phyloP scores from a whole-genome alignment of 805 yeast genomes.

The Starmerella apicola region DNA sequence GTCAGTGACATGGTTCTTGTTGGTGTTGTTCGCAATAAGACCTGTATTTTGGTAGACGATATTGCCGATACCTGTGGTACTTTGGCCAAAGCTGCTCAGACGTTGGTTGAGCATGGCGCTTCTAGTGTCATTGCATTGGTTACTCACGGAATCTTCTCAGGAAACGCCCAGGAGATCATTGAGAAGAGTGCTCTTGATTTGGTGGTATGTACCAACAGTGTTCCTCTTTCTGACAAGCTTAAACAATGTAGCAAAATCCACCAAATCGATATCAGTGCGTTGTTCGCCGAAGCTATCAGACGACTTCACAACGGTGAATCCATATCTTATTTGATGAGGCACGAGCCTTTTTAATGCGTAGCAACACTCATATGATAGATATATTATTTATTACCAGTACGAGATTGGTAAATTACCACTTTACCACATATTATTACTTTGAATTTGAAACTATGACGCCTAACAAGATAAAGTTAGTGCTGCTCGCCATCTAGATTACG shows the following conservation, averaged over 20 bases:
- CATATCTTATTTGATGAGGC: slow-evolving; percentile 71
- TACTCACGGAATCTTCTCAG: slow-evolving; percentile 89
- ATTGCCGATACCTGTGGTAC: slow-evolving; percentile 99
- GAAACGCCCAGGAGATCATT: slow-evolving; percentile 64
- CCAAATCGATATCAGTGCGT: slow-evolving; percentile 72
- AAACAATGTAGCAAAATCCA: slow-evolving; percentile 55
- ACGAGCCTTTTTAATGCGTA: slow-evolving; percentile 42
- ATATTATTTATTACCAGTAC: too few relatives aligned
- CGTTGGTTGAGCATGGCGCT: slow-evolving; percentile 70
- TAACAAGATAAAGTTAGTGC: too few relatives aligned
- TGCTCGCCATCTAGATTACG: too few relatives aligned
- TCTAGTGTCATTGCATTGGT: slow-evolving; percentile 80
- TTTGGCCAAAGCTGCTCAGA: slow-evolving; percentile 84
- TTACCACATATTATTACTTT: too few relatives aligned
- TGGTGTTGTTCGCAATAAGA: slow-evolving; percentile 78
- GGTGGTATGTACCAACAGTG: slow-evolving; percentile 86
- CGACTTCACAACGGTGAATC: slow-evolving; percentile 95
- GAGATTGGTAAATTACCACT: too few relatives aligned
- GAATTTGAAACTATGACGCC: too few relatives aligned
- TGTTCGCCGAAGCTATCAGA: slow-evolving; percentile 86
- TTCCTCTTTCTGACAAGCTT: slow-evolving; percentile 62
- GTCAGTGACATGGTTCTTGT: slow-evolving; percentile 90
- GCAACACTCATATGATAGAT: too few relatives aligned
- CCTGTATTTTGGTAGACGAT: slow-evolving; percentile 82
- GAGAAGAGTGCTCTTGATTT: slow-evolving; percentile 52